Base-by-base conservation (phyloP, 1,284 basidiomycete species). In the Sporisorium iseilematis-ciliati region DNA sequence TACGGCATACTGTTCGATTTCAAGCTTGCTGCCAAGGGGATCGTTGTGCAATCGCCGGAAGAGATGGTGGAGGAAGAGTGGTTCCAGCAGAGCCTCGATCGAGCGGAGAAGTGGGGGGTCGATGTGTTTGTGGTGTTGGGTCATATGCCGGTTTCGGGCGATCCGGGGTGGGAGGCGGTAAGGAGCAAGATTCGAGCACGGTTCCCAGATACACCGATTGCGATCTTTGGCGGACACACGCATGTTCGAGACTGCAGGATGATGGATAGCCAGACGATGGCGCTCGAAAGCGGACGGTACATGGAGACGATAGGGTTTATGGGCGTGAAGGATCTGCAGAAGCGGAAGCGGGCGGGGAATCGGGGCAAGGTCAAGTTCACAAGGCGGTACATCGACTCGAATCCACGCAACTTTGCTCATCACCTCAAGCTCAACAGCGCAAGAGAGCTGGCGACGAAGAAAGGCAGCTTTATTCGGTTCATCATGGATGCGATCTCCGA, bases 341-440 rank as follows among this genome's bases (percentile, higher is more conserved):
- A 61, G 23, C 58, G 67, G 29, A 65, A 67, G 23, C 56, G 56
- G 4, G 54, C 65, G 3, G 64, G 75, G 16, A 72, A 80, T 18
- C 75, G 79, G n/a, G 60, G 65, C 16, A 68, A 65, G 16, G 80
- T 88, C 26, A 77, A 81, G 12, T 85, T 87, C 18, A 81, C 85
- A 23, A 71, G 88, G 18, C 74, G 86, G 7, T 88, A 88, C 78
- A 80, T 88, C 31, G 87, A 88, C 60, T 85, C 85, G 25, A 88
- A 88, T 74, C 83, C 85, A 4, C 76, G 84, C n/a, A 84, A 86
- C 72, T 87, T 78, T 55, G 74, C 77, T 5, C 64, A 70, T 46
- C 79, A 80, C 26, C 64, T 78, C 5, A 53, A 59, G 20, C 75
- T 84, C 23, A 45, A 45, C 11, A 59, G 57, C 25, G 45, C 70